These are phyloP conservation scores for Trichoderma afroharzianum DNA, from an alignment of 2,329 filamentous ascomycete genomes.

Conservation along the genomic window DNA sequence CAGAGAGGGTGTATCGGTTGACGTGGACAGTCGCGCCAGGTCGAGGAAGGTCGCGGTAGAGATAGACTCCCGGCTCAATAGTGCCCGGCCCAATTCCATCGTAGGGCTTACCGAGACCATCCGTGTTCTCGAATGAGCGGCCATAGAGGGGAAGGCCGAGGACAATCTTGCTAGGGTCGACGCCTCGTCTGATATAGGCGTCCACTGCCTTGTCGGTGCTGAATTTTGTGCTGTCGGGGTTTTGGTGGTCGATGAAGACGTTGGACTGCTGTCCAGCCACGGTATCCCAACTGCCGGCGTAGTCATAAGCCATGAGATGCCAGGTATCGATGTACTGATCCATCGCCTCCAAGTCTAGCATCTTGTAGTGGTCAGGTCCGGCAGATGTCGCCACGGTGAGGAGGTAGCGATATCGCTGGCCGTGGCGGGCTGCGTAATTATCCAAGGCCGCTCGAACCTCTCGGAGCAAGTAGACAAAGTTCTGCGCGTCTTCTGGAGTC, in stretches of 20 bases:
- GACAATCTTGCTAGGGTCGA: conserved; percentile 63
- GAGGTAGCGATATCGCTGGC: conserved; percentile 44
- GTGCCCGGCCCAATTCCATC: conserved; percentile 59
- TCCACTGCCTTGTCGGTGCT: conserved; percentile 62
- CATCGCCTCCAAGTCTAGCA: conserved; percentile 52
- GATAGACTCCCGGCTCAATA: conserved; percentile 61
- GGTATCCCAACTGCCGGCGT: conserved; percentile 64
- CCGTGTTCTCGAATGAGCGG: conserved; percentile 66
- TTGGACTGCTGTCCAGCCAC: conserved; percentile 67
- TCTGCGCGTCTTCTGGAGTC: conserved; percentile 36
- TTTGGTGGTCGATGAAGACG: conserved; percentile 51
- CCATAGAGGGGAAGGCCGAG: conserved; percentile 78
- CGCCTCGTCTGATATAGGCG: conserved; percentile 48
- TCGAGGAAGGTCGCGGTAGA: conserved; percentile 68
- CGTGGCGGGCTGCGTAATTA: conserved; percentile 36
- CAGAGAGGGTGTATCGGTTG: conserved; percentile 57
- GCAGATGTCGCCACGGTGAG: conserved; percentile 51
- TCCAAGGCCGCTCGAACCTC: conserved; percentile 44
- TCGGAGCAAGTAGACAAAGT: conserved; percentile 42
- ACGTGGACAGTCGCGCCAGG: conserved; percentile 53
- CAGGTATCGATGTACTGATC: conserved; percentile 55
- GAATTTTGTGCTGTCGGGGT: conserved; percentile 61
- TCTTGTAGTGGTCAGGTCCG: conserved; percentile 45
- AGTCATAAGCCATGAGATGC: conserved; percentile 68
- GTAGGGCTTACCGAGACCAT: conserved; percentile 62